A percentile compares a stretch with the other conserved stretches of the same genome.
Conservation (phyloP, 2,329 filamentous ascomycete genomes). For the Hortaea sp. region DNA sequence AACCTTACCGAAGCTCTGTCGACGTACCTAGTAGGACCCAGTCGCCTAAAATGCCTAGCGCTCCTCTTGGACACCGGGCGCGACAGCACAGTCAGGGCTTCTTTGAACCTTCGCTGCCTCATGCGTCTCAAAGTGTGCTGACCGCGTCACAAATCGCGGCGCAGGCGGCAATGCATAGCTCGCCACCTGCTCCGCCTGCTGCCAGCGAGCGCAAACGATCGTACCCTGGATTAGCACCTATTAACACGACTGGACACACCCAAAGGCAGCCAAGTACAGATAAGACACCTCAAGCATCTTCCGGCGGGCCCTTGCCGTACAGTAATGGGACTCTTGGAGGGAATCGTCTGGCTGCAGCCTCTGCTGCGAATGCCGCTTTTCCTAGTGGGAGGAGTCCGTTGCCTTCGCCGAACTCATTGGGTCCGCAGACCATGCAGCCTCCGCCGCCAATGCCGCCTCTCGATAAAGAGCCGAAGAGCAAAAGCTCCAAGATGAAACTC, state of each 20-base stretch:
- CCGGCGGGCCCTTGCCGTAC: conserved; percentile 29
- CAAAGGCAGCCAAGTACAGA: conserved; percentile 18
- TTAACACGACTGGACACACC: conserved; percentile 20
- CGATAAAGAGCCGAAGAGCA: conserved; percentile 52
- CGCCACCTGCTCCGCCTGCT: conserved; percentile 17
- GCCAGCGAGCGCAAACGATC: conserved; percentile 52
- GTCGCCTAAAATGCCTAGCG: conserved; percentile 19
- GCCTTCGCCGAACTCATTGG: conserved; percentile 29
- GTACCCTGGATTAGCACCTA: conserved; percentile 57
- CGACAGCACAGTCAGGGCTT: conserved; percentile 66
- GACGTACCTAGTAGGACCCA: conserved; percentile 20
- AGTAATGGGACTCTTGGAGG: conserved; percentile 53
- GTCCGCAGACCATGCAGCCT: conserved; percentile 4
- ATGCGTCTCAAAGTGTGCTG: conserved; percentile 29
- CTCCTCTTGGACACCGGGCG: conserved; percentile 42
- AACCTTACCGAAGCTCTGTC: conserved; percentile 23
- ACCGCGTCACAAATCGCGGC: conserved; percentile 70
- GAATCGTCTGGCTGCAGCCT: conserved; percentile 55
- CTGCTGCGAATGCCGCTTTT: conserved; percentile 65
- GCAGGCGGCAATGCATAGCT: conserved; percentile 59
- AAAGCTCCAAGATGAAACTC: conserved; percentile 70
- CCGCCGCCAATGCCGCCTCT: conserved; percentile 9
- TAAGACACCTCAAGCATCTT: conserved; percentile 18
- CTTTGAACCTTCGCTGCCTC: conserved; percentile 63
- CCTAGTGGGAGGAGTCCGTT: conserved; percentile 46